Base-by-base conservation (phyloP, 352 stramenopile species). In the Phytophthora crassamura region DNA sequence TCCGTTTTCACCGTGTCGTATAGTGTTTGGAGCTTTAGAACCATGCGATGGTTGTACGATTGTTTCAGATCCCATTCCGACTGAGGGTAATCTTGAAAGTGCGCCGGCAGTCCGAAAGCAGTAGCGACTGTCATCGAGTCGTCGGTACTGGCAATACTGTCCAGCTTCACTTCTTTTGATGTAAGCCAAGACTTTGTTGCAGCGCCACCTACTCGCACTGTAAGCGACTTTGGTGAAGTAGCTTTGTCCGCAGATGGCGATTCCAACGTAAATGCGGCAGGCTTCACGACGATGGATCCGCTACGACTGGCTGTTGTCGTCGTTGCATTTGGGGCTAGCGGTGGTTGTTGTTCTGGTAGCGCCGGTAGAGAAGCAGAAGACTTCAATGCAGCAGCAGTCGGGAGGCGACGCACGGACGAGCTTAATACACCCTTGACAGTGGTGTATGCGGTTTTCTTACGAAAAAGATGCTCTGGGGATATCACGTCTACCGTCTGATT, bases 41-140 rank as follows among this genome's bases (percentile, higher is more conserved):
- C 75, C 7, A 92, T 63, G 41, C 89, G 74, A 69, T 90, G 77
- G 40, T 92, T 93, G 69, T 91, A 92, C 15, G 86, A 90, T 52
- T 87, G 77, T 28, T 86, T 86, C 10, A 93, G 43, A 33, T 92
- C 82, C 80, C 82, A 93, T 48, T 94, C 87, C 11, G 74, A 83
- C 56, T 94, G 84, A 11, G 83, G 76, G 50, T 93, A 91, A 46
- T 95, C 87, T 54, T 95, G 83, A 39, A 88, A 86, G 48, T 92
- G 84, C 1, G 84, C 83, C 0, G 81, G 77, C 3, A 94, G 53
- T 0, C 86, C 81, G 56, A 91, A 91, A 7, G 80, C 79, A 5
- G 74, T 85, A 2, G 77, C 67, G 2, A 78, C 35, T 12, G 63
- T 73, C 3, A 64, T 65, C 38, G 50, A 53, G 18, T 70, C 70